These are phyloP conservation scores for Quercus gilva DNA, from an alignment of 306 rosid genomes.

Conservation along the genomic window DNA sequence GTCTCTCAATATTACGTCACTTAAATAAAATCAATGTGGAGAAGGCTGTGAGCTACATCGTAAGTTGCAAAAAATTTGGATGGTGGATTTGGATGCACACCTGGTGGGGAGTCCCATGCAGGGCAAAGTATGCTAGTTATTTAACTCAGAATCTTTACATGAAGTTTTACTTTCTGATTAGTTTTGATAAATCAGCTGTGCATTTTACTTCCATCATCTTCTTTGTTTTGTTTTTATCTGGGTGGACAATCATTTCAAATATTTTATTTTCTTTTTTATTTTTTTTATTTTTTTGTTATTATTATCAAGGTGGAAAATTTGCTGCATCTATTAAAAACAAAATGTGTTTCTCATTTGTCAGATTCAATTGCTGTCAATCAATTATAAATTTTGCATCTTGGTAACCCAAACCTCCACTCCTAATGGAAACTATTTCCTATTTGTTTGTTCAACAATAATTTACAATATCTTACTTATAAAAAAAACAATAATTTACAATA, in stretches of 20 bases:
- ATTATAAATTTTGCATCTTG: neutral
- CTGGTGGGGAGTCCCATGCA: conserved; percentile 91
- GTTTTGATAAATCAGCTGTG: neutral
- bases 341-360: too few species aligned
- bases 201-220: neutral
- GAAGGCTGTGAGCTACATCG: conserved; percentile 69
- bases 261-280: too few species aligned
- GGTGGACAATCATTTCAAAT: too few species aligned
- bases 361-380: neutral
- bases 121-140: conserved; percentile 64
- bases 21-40: conserved; percentile 76
- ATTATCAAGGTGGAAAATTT: too few species aligned
- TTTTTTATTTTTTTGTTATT: too few species aligned
- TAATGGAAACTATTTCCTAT: neutral
- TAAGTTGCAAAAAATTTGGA: conserved; percentile 87
- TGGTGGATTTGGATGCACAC: conserved; percentile 88
- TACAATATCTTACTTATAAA: neutral
- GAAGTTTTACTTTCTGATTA: conserved; percentile 11
- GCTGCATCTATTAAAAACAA: too few species aligned
- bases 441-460: neutral
- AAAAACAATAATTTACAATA: neutral
- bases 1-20: conserved; percentile 56
- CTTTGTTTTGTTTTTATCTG: too few species aligned
- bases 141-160: neutral
- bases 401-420: neutral